Conservation (phyloP, 306 rosid species). For the Cucumis cinereus region DNA sequence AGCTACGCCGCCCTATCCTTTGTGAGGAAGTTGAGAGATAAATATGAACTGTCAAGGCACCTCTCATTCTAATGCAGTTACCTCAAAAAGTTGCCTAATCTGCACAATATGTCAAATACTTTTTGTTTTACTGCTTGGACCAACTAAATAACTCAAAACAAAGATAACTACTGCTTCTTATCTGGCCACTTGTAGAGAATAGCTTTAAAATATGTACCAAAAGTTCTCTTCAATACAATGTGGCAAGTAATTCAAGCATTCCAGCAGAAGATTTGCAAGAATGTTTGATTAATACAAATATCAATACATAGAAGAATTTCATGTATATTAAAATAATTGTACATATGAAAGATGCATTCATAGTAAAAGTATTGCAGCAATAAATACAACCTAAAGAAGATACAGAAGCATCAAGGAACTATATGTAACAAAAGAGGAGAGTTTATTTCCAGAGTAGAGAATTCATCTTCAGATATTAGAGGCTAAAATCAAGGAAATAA, state of each 20-base stretch:
- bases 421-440: neutral
- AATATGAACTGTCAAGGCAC: too few relatives aligned
- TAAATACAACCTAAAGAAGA: neutral
- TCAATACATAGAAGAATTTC: neutral
- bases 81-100: too few relatives aligned
- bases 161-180: too few relatives aligned
- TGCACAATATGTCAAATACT: too few relatives aligned
- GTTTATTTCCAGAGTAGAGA: slow-evolving; percentile 3
- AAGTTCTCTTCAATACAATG: neutral
- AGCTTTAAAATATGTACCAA: neutral
- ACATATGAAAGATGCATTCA: neutral
- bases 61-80: too few relatives aligned
- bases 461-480: neutral
- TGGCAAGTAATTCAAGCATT: neutral
- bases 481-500: neutral
- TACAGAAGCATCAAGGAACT: neutral
- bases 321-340: neutral
- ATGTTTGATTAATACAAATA: neutral
- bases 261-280: neutral
- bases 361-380: neutral
- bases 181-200: neutral
- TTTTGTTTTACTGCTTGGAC: too few relatives aligned
- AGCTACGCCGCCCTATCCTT: too few relatives aligned
- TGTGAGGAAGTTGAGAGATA: too few relatives aligned
- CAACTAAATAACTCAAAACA: too few relatives aligned